Base-by-base conservation (phyloP, 148 eudicot species). In the Vaccinium darrowii region DNA sequence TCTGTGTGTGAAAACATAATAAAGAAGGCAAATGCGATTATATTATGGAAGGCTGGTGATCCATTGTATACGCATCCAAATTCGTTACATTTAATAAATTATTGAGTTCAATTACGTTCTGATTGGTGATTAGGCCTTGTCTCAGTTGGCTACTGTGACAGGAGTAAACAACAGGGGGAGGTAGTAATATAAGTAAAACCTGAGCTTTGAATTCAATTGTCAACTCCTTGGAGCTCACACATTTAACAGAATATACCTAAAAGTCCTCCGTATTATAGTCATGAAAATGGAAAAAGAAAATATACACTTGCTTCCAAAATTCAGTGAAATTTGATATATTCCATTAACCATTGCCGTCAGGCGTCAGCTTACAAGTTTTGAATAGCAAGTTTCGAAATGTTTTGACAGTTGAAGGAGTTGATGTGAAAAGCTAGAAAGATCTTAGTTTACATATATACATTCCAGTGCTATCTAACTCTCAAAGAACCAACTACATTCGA, bases 81-180 rank as follows among this genome's bases (percentile, higher is more conserved):
- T 10, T 11, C 33, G 3, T 0, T 25, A 67, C 72, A 19, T 19
- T 19, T 16, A 67, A 25, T 67, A 11, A 67, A 4, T 25, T 23
- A 67, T 67, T 10, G 72, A 25, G 25, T 67, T 2, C 23, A 10
- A 25, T 69, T 69, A 27, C 18, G 39, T 69, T 25, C 74, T 69
- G 12, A 25, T 69, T 12, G 12, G 15, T 30, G 8, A 69, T 27
- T 39, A 27, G 6, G 74, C 74, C 74, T 69, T 14, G 19, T 69
- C 18, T 13, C 74, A 27, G 74, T 30, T 30, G 74, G 74, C 39
- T 27, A 69, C 74, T 69, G 5, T 69, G 39, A 30, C 13, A 1
- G 18, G 16, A 69, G 16, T 69, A 69, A 69, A 13, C 74, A 69
- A 69, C 74, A 69, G 74, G 74, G 74, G 74, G 74, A 69, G 74